A percentile compares a stretch with the other conserved stretches of the same genome.
These are phyloP conservation scores for Phytopythium oedochilum DNA, from an alignment of 352 stramenopile genomes.

Conservation along the genomic window DNA sequence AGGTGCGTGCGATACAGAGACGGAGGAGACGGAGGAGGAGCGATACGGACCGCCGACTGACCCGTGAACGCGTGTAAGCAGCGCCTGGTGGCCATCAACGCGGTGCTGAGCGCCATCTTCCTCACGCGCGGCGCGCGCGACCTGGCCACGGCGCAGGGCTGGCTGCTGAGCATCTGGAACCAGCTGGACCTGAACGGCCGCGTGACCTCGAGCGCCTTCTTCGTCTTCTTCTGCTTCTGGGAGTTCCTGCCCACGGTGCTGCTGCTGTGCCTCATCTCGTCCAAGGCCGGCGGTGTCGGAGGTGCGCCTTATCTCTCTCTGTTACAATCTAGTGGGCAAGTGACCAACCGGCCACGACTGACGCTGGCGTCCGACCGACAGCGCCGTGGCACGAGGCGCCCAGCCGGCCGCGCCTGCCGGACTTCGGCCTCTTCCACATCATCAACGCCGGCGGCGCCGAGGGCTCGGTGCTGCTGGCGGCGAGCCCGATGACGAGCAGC, in stretches of 20 bases:
- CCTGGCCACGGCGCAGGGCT: constrained; percentile 79
- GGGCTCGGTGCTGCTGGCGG: constrained; percentile 37
- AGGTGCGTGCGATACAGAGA: too few species aligned
- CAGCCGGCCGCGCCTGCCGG: constrained; percentile 55
- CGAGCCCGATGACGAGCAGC: constrained; percentile 50
- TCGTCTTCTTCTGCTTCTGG: constrained; percentile 87
- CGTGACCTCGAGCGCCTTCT: constrained; percentile 74
- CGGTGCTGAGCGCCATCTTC: constrained; percentile 78
- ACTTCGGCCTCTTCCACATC: constrained; percentile 87
- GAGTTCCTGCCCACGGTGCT: constrained; percentile 81
- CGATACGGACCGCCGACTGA: too few species aligned
- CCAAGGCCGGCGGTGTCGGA: constrained; percentile 74
- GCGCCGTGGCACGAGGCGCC: constrained; percentile 58
- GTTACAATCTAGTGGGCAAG: background rate
- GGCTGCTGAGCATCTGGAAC: constrained; percentile 84
- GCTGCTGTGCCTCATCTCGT: constrained; percentile 76
- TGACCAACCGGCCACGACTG: background rate
- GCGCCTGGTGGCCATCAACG: constrained; percentile 79
- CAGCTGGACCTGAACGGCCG: constrained; percentile 82
- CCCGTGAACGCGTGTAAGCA: constrained; percentile 12
- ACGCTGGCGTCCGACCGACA: constrained; percentile 6
- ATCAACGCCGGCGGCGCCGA: constrained; percentile 49
- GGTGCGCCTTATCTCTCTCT: constrained; percentile 25
- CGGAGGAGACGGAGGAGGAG: too few species aligned
- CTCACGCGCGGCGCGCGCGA: constrained; percentile 72